Base-by-base conservation (phyloP, 2,329 filamentous ascomycete species). In the Calonectria hawksworthii region DNA sequence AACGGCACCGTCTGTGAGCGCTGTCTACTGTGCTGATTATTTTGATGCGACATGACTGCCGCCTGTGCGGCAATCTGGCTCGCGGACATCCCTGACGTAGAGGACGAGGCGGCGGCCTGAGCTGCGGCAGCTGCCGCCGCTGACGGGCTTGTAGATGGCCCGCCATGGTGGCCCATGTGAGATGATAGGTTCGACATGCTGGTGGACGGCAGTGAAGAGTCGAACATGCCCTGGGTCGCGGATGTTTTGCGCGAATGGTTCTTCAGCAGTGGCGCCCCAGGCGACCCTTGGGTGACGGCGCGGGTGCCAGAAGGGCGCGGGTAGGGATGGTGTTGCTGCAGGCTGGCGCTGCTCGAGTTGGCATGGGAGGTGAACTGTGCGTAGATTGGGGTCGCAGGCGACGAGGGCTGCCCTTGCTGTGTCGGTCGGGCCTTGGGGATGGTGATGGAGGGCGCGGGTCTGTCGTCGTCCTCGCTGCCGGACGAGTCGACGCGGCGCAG, bases 41-140 rank as follows among this genome's bases (percentile, higher is more conserved):
- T 87, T 80, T 91, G 89, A 80, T 93, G 90, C 41, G 91, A 91
- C 86, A 95, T 92, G 81, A 94, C 92, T 70, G 94, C 94, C 13
- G 94, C 92, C 84, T 96, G 94, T 23, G 94, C 94, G 50, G 94
- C 94, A 77, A 96, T 95, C 83, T 95, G 93, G 84, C 94, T 95
- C n/a, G 94, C 92, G 2, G 89, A 89, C 75, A 91, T 84, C 32
- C 87, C 83, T 16, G 84, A 77, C 54, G 81, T 83, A 52, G 81
- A 80, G 11, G 80, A 79, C 52, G 81, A 80, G 18, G 80, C 79
- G 23, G 83, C 83, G 54, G 85, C 86, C 85, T 64, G 44, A 28
- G 84, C 92, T 80, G 84, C 82, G 16, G 77, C 80, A 2, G 79
- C 79, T 2, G 79, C 79, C 0, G 79, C 79, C 0, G 79, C 78